Percentiles rank a stretch among this genome's conserved stretches.
Evolutionary conservation across 169 alveolate species (phyloP).

Genomic region (Babesia bovis): DNA sequence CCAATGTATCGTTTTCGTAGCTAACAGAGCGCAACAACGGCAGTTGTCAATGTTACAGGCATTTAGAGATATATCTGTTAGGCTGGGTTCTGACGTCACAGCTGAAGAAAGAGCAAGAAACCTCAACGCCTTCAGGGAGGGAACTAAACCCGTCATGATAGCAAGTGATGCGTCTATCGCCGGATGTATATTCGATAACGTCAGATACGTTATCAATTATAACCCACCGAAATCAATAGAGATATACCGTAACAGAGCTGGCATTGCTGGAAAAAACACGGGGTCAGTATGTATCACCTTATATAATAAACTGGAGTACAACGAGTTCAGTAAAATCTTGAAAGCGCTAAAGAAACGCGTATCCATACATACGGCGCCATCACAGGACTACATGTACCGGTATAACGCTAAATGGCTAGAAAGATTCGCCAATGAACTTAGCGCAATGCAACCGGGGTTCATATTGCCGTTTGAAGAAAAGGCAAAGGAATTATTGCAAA

Average conservation of each 20-base stretch:
- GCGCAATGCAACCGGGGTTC: constrained; percentile 11
- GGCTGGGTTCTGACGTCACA: constrained; percentile 43
- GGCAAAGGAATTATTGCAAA: constrained; percentile 39
- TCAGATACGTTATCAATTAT: constrained; percentile 34
- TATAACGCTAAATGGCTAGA: constrained; percentile 39
- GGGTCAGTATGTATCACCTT: constrained; percentile 49
- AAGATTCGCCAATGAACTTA: constrained; percentile 18
- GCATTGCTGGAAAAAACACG: constrained; percentile 38
- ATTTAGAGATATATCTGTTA: constrained; percentile 28
- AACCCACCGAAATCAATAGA: constrained; percentile 52
- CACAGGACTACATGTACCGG: constrained; percentile 42
- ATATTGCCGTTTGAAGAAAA: constrained; percentile 35
- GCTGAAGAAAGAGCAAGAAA: constrained; percentile 47
- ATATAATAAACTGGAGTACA: constrained; percentile 39
- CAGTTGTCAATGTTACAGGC: constrained; percentile 26
- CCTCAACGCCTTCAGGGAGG: constrained; percentile 33
- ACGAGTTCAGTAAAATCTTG: constrained; percentile 14
- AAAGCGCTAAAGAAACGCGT: constrained; percentile 23
- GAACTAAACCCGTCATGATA: constrained; percentile 49
- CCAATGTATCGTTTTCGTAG: constrained; percentile 54
- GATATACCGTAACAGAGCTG: constrained; percentile 25
- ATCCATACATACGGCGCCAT: constrained; percentile 48
- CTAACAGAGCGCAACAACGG: constrained; percentile 52
- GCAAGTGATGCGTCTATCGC: constrained; percentile 53
- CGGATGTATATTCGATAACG: constrained; percentile 52